Percentiles rank a stretch among this genome's conserved stretches.
phyloP scores from a whole-genome alignment of 1,284 basidiomycete genomes.

The Cryptococcus wingfieldii region DNA sequence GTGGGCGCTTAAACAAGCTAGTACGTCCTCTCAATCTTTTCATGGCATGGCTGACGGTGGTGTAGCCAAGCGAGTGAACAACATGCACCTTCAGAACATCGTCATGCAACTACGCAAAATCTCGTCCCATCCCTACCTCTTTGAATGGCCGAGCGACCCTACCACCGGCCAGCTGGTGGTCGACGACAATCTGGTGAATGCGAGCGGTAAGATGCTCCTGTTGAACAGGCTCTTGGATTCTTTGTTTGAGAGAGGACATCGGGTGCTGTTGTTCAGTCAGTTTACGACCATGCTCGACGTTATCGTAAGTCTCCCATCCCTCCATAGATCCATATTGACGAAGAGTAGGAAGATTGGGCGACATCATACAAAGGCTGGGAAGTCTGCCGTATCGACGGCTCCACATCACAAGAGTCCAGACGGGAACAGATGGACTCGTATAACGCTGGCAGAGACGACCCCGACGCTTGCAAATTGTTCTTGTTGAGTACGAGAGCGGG shows the following conservation, averaged over 20 bases:
- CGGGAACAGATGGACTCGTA: constrained; percentile 79
- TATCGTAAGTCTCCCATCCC: constrained; percentile 56
- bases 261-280: constrained; percentile 87
- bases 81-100: constrained; percentile 85
- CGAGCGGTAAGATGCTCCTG: constrained; percentile 95
- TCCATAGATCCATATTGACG: neutral
- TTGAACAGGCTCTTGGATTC: constrained; percentile 81
- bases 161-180: constrained; percentile 59
- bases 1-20: constrained; percentile 58
- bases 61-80: constrained; percentile 75
- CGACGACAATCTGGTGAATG: constrained; percentile 72
- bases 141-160: constrained; percentile 78
- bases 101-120: constrained; percentile 93
- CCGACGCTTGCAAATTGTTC: constrained; percentile 72
- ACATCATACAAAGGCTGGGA: constrained; percentile 70
- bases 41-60: neutral
- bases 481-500: constrained; percentile 88
- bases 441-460: constrained; percentile 65
- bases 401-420: constrained; percentile 70
- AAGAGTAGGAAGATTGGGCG: constrained; percentile 69
- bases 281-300: constrained; percentile 96
- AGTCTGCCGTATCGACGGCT: constrained; percentile 87
- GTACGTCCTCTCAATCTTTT: constrained; percentile 51
- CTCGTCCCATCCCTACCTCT: constrained; percentile 89
- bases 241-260: constrained; percentile 77